Conservation (phyloP, 2,329 filamentous ascomycete genomes). For the Ophiosphaerella herpotricha region DNA sequence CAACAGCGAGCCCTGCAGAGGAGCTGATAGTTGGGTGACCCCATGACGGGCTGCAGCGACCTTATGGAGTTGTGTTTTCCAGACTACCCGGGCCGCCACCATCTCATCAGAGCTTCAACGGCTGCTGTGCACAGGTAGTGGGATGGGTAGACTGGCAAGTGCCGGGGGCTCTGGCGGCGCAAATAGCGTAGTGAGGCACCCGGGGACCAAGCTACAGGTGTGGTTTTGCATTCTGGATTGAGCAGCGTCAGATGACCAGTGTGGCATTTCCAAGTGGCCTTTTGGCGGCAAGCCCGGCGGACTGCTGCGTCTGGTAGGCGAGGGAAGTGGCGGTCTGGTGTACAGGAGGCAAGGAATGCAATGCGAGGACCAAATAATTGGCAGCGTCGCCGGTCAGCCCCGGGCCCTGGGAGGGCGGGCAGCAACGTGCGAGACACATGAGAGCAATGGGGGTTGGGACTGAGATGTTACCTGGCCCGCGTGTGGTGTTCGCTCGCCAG, state of each 20-base stretch:
- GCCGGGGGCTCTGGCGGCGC: conserved; percentile 23
- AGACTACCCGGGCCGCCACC: conserved; percentile 40
- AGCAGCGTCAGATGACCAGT: conserved; percentile 40
- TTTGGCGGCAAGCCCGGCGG: conserved; percentile 26
- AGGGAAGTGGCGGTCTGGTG: conserved; percentile 22
- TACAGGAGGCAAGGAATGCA: conserved; percentile 41
- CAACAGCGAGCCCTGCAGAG: conserved; percentile 37
- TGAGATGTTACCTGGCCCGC: conserved; percentile 35
- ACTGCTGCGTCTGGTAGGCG: conserved; percentile 9
- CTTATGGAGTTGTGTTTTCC: conserved; percentile 29
- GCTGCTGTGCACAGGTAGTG: conserved; percentile 40
- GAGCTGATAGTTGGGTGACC: conserved; percentile 38
- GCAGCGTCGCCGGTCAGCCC: conserved; percentile 30
- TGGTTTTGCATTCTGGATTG: conserved; percentile 29
- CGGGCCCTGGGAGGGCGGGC: conserved; percentile 27
- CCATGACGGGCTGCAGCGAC: conserved; percentile 28
- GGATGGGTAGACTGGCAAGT: conserved; percentile 33
- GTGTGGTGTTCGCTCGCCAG: conserved; percentile 27
- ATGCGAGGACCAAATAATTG: conserved; percentile 29
- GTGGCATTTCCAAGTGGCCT: conserved; percentile 33
- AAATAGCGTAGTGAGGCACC: conserved; percentile 30
- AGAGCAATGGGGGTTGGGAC: conserved; percentile 27
- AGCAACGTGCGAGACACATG: conserved; percentile 45
- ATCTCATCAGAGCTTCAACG: conserved; percentile 41
- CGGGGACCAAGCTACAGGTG: conserved; percentile 30